Evolutionary conservation across 352 stramenopile genomes (phyloP), one percentile per base, ranked within the genome.

Genomic region (Aphanomyces cochlioides): DNA sequence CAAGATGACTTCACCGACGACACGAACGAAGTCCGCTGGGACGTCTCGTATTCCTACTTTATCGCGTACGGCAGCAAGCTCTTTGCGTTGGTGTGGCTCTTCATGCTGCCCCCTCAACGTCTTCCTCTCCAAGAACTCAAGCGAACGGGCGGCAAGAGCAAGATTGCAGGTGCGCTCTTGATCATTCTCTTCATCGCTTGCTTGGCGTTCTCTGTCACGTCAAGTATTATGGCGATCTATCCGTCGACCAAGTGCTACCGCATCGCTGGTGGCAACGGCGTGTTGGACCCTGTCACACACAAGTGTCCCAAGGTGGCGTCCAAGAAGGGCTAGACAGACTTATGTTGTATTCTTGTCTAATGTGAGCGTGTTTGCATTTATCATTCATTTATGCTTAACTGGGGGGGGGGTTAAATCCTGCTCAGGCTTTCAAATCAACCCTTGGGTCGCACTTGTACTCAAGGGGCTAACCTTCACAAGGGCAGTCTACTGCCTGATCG

Each of bases 221-320:
- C 76, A 21, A 92, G 89, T 41, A 74, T 92, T n/a, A 75, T 93
- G 12, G 78, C 83, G 8, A 77, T 93, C 68, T 78, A 86, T 60
- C 69, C 79, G 53, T 74, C 68, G 37, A 91, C 82, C 0, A 72
- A 76, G 39, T 93, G 85, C 48, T 73, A 90, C 13, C 69, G 53
- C 37, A 76, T 93, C 58, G 81, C 81, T n/a, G 85, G 85, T 39
- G 85, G 85, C 7, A 53, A 73, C 5, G 83, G 85, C 47, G 54
- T n/a, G 1, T 5, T 67, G 17, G 47, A 67, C 47, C 43, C 43
- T 2, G 43, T 50, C 1, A 50, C 43, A 2, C 43, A n/a, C 43
- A 12, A 50, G 43, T 50, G 43, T 50, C 43, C 43, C 17, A 12
- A n/a, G 10, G 43, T 50, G 10, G 17, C 10, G 43, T n/a, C 10